Percentiles rank a stretch among this genome's conserved stretches.
Evolutionary conservation across 176 grass and related monocot genomes (phyloP).

Genomic region (Oryza meyeriana): DNA sequence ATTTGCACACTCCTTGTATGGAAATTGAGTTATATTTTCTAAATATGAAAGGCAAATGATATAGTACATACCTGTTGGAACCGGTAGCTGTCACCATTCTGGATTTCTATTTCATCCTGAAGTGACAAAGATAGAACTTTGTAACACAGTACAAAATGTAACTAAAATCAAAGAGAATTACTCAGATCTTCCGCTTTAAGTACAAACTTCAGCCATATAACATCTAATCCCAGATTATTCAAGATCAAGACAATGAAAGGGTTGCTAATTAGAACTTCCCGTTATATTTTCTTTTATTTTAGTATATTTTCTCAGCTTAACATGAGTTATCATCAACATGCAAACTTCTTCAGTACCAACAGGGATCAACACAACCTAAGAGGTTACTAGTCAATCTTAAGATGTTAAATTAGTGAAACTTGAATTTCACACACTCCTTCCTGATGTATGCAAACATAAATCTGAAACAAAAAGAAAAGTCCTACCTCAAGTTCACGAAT

Average conservation of each 20-base stretch:
- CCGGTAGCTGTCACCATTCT: constrained; percentile 73
- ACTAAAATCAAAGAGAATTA: background rate
- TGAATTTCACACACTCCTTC: background rate
- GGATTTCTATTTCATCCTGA: constrained; percentile 96
- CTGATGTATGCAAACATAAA: background rate
- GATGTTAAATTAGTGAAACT: background rate
- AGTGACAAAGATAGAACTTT: constrained; percentile 28
- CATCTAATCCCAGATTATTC: constrained; percentile 6
- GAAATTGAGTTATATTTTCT: background rate
- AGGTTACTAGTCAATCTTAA: constrained; percentile 17
- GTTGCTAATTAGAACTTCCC: background rate
- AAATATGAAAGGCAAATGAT: constrained; percentile 22
- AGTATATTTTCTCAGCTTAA: background rate
- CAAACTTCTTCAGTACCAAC: background rate
- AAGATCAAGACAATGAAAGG: background rate
- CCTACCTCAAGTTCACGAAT: constrained; percentile 91
- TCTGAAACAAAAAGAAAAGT: constrained; percentile 15
- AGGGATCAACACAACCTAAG: background rate
- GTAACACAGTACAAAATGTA: constrained; percentile 6
- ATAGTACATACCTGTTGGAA: constrained; percentile 63
- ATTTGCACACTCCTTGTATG: background rate
- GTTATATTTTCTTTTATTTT: background rate
- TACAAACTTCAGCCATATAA: constrained; percentile 1
- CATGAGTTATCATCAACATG: background rate
- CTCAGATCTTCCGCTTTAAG: background rate